Conservation (phyloP, 345 rosid species). For the Eucalyptus cloeziana region DNA sequence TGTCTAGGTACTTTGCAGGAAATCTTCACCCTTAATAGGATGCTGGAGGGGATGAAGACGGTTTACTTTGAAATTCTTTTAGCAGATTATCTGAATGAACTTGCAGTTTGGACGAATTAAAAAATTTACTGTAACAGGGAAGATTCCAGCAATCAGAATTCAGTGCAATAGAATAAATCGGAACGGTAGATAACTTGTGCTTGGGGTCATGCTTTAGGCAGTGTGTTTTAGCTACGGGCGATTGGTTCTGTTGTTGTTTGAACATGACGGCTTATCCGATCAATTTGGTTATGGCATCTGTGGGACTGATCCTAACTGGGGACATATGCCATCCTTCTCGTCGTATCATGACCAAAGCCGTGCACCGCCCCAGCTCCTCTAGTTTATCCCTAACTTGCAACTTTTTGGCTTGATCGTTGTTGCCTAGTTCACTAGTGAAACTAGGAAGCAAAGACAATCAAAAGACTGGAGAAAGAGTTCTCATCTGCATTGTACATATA, state of each 20-base stretch:
- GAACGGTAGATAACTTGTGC: background rate
- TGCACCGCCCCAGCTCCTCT: background rate
- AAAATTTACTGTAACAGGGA: background rate
- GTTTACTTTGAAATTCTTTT: background rate
- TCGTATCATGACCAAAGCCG: background rate
- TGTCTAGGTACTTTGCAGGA: background rate
- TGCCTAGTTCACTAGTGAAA: background rate
- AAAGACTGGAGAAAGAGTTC: background rate
- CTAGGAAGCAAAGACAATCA: background rate
- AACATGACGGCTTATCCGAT: background rate
- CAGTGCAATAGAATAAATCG: background rate
- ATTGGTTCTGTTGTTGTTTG: background rate
- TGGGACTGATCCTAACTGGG: background rate
- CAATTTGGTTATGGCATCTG: background rate
- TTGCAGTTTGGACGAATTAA: background rate
- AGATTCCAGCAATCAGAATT: background rate
- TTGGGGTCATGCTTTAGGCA: background rate
- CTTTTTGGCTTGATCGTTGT: background rate
- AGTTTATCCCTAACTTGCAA: background rate
- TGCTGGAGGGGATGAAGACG: background rate
- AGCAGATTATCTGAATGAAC: background rate
- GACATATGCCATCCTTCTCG: background rate
- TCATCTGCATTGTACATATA: background rate
- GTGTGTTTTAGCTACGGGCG: background rate
- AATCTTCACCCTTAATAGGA: background rate